These are phyloP conservation scores for Phylloporus rhodoxanthus DNA, from an alignment of 768 basidiomycete species.

Conservation along the genomic window DNA sequence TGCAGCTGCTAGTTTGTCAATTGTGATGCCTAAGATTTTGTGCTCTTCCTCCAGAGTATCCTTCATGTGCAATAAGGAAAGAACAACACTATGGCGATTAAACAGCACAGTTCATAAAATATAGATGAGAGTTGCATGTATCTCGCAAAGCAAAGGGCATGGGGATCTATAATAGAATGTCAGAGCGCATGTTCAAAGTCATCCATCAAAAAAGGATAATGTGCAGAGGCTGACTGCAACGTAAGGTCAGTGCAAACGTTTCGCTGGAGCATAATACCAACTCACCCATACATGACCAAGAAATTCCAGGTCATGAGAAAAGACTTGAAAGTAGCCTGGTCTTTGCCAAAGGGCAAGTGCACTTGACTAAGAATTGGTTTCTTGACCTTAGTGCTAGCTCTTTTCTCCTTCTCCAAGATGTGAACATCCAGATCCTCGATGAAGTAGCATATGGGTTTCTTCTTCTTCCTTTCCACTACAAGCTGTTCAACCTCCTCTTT, in stretches of 20 bases:
- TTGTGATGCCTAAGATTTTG: conserved; percentile 47
- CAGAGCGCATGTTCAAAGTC: conserved; percentile 86
- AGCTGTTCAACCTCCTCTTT: conserved; percentile 69
- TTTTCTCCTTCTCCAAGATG: conserved; percentile 76
- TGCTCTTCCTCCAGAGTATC: conserved; percentile 40
- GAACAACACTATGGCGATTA: conserved; percentile 65
- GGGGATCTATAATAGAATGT: conserved; percentile 66
- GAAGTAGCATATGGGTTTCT: conserved; percentile 86
- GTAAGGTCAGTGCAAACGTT: conserved; percentile 4
- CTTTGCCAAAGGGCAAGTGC: conserved; percentile 64
- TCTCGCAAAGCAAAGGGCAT: conserved; percentile 77
- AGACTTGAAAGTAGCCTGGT: conserved; percentile 63
- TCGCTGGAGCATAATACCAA: conserved; percentile 2
- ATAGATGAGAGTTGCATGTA: conserved; percentile 86
- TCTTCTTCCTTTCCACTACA: conserved; percentile 78
- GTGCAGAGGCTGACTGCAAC: conserved; percentile 71
- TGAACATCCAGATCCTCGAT: conserved; percentile 87
- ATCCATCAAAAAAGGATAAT: conserved; percentile 88
- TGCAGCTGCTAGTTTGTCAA: conserved; percentile 58
- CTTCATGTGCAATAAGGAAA: conserved; percentile 49
- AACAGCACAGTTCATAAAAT: conserved; percentile 79
- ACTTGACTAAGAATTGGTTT: conserved; percentile 60
- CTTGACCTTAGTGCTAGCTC: conserved; percentile 62
- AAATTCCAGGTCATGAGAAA: conserved; percentile 95
- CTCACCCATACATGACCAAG: conserved; percentile 87